Evolutionary conservation across 139 green algal genomes (phyloP).

Genomic region (Klebsormidium nitens): DNA sequence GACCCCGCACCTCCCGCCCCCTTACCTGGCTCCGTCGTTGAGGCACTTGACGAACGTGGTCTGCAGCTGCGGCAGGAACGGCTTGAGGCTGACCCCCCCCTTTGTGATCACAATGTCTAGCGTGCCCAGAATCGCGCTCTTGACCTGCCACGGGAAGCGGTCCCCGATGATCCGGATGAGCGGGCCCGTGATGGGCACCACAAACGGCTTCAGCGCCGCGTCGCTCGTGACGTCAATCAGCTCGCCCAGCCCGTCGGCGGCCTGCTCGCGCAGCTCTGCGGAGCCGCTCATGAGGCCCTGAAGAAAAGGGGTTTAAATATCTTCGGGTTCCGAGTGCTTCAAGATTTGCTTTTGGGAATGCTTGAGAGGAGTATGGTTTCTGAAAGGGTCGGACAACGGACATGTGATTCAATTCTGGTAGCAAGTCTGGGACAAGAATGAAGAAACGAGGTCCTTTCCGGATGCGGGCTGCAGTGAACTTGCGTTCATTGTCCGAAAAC

Average conservation of each 20-base stretch:
- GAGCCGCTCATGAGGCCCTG: slow-evolving; percentile 38
- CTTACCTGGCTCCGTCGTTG: slow-evolving; percentile 57
- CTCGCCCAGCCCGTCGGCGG: slow-evolving; percentile 84
- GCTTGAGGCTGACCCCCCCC: slow-evolving; percentile 77
- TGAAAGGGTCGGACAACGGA: too few species aligned
- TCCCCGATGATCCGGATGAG: slow-evolving; percentile 95
- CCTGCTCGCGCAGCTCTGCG: slow-evolving; percentile 59
- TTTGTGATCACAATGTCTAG: slow-evolving; percentile 80
- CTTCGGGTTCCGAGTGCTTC: too few species aligned
- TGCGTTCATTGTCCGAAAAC: too few species aligned
- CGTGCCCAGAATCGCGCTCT: slow-evolving; percentile 82
- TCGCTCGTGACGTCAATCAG: slow-evolving; percentile 74
- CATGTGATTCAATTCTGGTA: too few species aligned
- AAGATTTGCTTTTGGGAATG: too few species aligned
- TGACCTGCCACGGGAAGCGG: slow-evolving; percentile 61
- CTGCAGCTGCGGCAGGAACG: slow-evolving; percentile 97
- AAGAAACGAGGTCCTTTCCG: too few species aligned
- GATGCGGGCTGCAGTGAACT: too few species aligned
- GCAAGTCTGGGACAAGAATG: too few species aligned
- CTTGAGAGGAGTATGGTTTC: too few species aligned
- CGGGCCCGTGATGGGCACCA: slow-evolving; percentile 82
- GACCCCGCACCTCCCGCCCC: too few species aligned
- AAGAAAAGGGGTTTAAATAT: not conserved
- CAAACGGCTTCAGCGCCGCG: slow-evolving; percentile 76
- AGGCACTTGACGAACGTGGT: slow-evolving; percentile 97